Evolutionary conservation across 2,329 filamentous ascomycete species (phyloP).

Genomic region (Polytolypa hystricis): DNA sequence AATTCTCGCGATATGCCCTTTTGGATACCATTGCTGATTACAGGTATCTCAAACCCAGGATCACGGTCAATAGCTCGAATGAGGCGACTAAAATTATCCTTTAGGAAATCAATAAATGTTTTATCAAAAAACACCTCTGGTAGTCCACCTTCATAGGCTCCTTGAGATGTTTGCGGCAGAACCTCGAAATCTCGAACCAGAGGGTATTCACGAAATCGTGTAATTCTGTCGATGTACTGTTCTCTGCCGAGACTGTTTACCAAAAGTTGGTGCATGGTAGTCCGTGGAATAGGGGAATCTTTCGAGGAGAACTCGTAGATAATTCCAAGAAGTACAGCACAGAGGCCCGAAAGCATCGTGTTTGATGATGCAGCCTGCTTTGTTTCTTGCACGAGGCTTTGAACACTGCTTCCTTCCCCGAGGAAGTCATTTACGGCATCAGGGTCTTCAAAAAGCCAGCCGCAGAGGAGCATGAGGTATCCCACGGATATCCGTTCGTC

Average conservation of each 20-base stretch:
- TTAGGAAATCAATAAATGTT: slow-evolving; percentile 84
- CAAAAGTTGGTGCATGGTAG: slow-evolving; percentile 69
- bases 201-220: slow-evolving; percentile 64
- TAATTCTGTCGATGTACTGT: slow-evolving; percentile 73
- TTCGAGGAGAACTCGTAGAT: slow-evolving; percentile 97
- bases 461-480: slow-evolving; percentile 78
- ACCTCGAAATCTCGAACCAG: slow-evolving; percentile 85
- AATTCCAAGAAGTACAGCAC: slow-evolving; percentile 72
- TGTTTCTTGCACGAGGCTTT: slow-evolving; percentile 67
- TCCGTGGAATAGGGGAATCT: slow-evolving; percentile 78
- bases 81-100: slow-evolving; percentile 86
- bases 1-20: slow-evolving; percentile 90
- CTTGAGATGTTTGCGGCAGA: slow-evolving; percentile 55
- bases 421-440: slow-evolving; percentile 89
- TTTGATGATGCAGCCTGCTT: slow-evolving; percentile 51
- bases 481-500: slow-evolving; percentile 72
- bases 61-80: slow-evolving; percentile 80
- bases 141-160: slow-evolving; percentile 42
- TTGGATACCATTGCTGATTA: slow-evolving; percentile 66
- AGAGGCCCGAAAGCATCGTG: slow-evolving; percentile 66
- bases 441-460: slow-evolving; percentile 86
- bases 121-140: slow-evolving; percentile 79
- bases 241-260: slow-evolving; percentile 69
- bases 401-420: slow-evolving; percentile 82
- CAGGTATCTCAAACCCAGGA: slow-evolving; percentile 73